These are phyloP conservation scores for Madurella fahalii DNA, from an alignment of 2,329 filamentous ascomycete genomes.

Conservation along the genomic window DNA sequence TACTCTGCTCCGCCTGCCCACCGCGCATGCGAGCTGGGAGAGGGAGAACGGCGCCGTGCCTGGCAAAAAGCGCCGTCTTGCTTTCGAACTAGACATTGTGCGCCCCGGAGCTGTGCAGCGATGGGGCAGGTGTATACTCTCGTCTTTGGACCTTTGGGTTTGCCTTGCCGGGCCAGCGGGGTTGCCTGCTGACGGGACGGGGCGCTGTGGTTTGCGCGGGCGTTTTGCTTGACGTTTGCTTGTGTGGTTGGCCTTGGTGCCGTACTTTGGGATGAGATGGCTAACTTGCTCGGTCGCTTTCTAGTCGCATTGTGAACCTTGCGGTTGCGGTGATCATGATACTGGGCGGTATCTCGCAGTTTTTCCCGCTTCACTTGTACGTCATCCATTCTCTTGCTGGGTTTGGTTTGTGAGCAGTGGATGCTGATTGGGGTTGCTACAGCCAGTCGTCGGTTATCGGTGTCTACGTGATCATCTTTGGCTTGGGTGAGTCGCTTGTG, in stretches of 20 bases:
- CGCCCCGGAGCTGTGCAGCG: too few relatives aligned
- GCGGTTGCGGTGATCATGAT: conserved; percentile 82
- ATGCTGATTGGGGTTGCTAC: conserved; percentile 1
- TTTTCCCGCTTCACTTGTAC: conserved; percentile 60
- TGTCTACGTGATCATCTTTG: conserved; percentile 86
- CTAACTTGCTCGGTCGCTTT: conserved; percentile 31
- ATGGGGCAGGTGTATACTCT: too few relatives aligned
- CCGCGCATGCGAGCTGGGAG: too few relatives aligned
- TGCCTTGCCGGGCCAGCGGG: too few relatives aligned
- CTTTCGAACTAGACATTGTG: too few relatives aligned
- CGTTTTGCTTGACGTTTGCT: neutral
- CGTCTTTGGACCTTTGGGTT: too few relatives aligned
- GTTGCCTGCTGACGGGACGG: too few relatives aligned
- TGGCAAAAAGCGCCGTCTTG: too few relatives aligned
- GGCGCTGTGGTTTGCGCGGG: too few relatives aligned
- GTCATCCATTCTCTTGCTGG: conserved; percentile 30
- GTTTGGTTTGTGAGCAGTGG: neutral
- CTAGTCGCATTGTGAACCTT: conserved; percentile 90
- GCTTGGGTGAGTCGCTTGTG: conserved; percentile 58
- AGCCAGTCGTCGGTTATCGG: conserved; percentile 55
- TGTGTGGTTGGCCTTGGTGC: too few relatives aligned
- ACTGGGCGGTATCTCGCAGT: conserved; percentile 72
- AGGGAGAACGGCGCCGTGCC: too few relatives aligned
- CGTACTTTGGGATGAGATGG: conserved; percentile 8
- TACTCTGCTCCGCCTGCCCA: too few relatives aligned